Evolutionary conservation across 768 basidiomycete genomes (phyloP).

Genomic region (Hypsizygus marmoreus): DNA sequence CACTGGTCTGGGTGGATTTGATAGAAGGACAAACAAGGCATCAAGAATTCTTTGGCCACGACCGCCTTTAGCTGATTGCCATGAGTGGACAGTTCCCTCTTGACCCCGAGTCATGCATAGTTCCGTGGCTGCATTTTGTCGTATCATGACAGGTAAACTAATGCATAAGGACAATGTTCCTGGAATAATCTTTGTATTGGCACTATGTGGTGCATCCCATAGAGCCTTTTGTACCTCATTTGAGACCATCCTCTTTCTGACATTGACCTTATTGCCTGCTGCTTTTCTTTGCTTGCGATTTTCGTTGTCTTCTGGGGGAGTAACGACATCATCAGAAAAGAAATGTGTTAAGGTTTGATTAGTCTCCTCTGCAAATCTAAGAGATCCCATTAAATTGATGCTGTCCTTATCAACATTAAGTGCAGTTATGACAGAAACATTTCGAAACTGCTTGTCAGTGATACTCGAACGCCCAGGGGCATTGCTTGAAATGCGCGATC

Average conservation of each 20-base stretch:
- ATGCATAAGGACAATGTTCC: conserved; percentile 1
- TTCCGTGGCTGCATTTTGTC: too few species aligned
- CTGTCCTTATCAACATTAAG: conserved; percentile 26
- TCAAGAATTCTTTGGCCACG: background rate
- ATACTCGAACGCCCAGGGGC: conserved; percentile 7
- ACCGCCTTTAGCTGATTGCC: background rate
- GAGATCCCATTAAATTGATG: conserved; percentile 28
- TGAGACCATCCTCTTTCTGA: too few species aligned
- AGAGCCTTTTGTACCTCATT: too few species aligned
- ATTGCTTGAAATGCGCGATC: conserved; percentile 14
- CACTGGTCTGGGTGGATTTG: background rate
- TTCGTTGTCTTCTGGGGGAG: too few species aligned
- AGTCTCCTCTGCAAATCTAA: conserved; percentile 24
- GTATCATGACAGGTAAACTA: background rate
- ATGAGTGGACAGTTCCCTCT: background rate
- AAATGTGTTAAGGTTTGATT: conserved; percentile 19
- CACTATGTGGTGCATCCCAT: too few species aligned
- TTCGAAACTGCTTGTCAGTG: conserved; percentile 17
- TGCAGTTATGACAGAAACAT: conserved; percentile 30
- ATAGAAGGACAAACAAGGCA: background rate
- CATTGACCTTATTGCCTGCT: too few species aligned
- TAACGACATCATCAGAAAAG: conserved; percentile 27
- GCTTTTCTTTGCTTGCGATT: too few species aligned
- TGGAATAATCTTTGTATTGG: background rate
- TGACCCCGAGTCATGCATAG: background rate